A percentile compares a stretch with the other conserved stretches of the same genome.
Evolutionary conservation across 768 basidiomycete species (phyloP).

Genomic region (Agaricus subrufescens): DNA sequence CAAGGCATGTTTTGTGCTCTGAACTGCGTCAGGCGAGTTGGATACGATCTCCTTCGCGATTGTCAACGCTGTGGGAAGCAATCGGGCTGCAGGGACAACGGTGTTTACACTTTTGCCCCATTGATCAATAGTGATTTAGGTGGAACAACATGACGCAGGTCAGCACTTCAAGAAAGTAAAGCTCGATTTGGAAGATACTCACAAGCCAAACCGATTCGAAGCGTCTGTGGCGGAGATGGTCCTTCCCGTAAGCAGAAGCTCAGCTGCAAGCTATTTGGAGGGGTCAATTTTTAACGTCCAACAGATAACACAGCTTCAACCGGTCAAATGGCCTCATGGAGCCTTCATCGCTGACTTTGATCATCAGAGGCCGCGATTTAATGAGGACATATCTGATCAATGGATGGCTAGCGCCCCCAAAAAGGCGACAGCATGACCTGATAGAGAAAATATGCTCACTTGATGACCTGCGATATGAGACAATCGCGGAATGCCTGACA

Average conservation of each 20-base stretch:
- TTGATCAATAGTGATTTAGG: background rate
- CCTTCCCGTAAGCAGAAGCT: conserved; percentile 71
- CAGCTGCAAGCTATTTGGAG: conserved; percentile 56
- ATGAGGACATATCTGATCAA: background rate
- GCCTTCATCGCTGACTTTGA: background rate
- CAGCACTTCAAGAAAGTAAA: background rate
- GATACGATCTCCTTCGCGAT: conserved; percentile 53
- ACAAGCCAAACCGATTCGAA: conserved; percentile 71
- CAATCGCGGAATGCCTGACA: conserved; percentile 63
- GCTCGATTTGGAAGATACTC: conserved; percentile 25
- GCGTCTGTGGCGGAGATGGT: conserved; percentile 67
- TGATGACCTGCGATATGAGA: conserved; percentile 68
- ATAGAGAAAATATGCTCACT: conserved; percentile 29
- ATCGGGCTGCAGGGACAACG: conserved; percentile 51
- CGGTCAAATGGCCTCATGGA: conserved; percentile 4
- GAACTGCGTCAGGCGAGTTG: conserved; percentile 79
- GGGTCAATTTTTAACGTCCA: background rate
- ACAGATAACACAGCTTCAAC: background rate
- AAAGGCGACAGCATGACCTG: background rate
- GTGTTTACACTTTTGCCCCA: conserved; percentile 54
- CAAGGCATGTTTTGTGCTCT: conserved; percentile 69
- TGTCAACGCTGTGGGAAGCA: conserved; percentile 57
- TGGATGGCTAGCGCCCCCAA: background rate
- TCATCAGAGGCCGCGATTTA: conserved; percentile 4
- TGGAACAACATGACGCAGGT: background rate